Percentiles rank a stretch among this genome's conserved stretches.
phyloP scores from a whole-genome alignment of 495 filamentous ascomycete genomes.

The Neurospora sp. region DNA sequence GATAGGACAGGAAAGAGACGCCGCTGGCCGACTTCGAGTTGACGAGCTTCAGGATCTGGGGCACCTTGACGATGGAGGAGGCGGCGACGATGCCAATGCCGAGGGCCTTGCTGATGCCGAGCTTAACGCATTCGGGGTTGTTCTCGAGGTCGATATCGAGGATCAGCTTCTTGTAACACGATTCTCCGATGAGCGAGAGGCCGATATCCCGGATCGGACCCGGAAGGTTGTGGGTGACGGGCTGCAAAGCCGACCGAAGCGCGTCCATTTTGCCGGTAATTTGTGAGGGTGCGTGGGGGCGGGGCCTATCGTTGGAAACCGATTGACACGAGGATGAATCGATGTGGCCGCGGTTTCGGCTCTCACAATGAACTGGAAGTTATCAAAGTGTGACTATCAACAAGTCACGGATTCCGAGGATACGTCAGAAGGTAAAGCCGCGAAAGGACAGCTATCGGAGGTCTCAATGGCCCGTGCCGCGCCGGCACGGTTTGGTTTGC shows the following conservation, averaged over 20 bases:
- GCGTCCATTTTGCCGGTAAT: conserved; percentile 33
- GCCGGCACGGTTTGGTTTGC: background rate
- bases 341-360: background rate
- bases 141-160: conserved; percentile 67
- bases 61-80: conserved; percentile 85
- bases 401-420: background rate
- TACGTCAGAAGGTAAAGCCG: background rate
- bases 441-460: background rate
- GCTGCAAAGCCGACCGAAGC: conserved; percentile 58
- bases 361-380: background rate
- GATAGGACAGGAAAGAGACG: conserved; percentile 79
- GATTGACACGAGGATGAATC: background rate
- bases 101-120: conserved; percentile 82
- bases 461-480: background rate
- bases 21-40: conserved; percentile 67
- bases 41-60: conserved; percentile 87
- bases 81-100: conserved; percentile 86
- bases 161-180: conserved; percentile 75
- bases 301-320: background rate
- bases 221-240: conserved; percentile 71
- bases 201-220: conserved; percentile 63
- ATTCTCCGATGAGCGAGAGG: conserved; percentile 65
- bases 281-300: background rate
- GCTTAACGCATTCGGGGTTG: conserved; percentile 60
- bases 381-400: background rate